Evolutionary conservation across 352 stramenopile species (phyloP).

Genomic region (Peronospora belbahrii): DNA sequence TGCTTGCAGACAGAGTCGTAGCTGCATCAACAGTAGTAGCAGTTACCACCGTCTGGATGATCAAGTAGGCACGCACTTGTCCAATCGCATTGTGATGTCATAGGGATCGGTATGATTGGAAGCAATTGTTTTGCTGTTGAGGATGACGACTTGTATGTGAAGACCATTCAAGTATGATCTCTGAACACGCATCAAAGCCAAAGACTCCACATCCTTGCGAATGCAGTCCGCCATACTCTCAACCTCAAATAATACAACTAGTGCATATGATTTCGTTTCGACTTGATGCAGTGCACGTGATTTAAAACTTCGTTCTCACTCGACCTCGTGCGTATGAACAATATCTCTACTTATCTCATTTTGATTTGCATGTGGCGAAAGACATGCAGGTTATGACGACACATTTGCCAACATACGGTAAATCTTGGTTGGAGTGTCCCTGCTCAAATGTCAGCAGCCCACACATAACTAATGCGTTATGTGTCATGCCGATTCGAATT

Average conservation of each 20-base stretch:
- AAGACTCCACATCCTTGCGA: conserved; percentile 56
- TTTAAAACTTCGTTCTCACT: background rate
- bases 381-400: no score
- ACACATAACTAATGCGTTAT: no score
- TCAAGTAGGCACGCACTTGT: no score
- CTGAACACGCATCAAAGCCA: conserved; percentile 15
- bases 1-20: conserved; percentile 1
- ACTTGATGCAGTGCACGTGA: background rate
- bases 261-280: conserved; percentile 28
- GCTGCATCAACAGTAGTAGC: background rate
- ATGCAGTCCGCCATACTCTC: conserved; percentile 55
- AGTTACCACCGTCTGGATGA: background rate
- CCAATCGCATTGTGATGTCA: no score
- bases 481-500: no score
- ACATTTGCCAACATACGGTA: no score
- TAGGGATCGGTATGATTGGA: background rate
- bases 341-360: no score
- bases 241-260: conserved; percentile 73
- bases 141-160: background rate
- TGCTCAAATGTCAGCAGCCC: no score
- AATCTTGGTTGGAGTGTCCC: no score
- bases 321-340: no score
- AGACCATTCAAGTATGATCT: background rate
- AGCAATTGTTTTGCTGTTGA: background rate
- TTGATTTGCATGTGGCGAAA: no score